Conservation (phyloP, 148 eudicot genomes). For the Polygonum maritimum region DNA sequence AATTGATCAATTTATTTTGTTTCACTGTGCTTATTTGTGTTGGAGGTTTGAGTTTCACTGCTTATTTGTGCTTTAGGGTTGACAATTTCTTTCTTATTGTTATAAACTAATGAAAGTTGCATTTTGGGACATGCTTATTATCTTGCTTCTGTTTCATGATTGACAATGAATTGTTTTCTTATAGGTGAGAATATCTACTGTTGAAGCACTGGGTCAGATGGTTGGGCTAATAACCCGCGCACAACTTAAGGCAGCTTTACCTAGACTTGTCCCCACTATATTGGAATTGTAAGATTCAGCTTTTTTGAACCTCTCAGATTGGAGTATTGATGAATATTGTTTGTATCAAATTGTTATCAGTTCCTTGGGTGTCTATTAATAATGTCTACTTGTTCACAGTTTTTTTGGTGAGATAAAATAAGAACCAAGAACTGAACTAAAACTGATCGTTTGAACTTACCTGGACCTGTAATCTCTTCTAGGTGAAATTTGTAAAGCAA, state of each 20-base stretch:
- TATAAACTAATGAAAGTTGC: background rate
- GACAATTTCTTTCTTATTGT: background rate
- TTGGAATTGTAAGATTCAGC: constrained; percentile 70
- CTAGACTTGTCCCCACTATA: constrained; percentile 85
- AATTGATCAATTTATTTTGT: background rate
- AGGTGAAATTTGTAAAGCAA: background rate
- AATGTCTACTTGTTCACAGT: background rate
- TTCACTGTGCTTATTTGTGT: background rate
- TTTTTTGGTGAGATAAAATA: background rate
- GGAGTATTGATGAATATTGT: background rate
- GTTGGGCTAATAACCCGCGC: constrained; percentile 75
- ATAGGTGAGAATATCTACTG: constrained; percentile 71
- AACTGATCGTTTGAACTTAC: background rate
- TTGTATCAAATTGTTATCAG: background rate
- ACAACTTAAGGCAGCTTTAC: constrained; percentile 75
- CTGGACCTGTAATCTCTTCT: background rate
- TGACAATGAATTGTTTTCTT: constrained; percentile 1
- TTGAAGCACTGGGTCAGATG: constrained; percentile 93
- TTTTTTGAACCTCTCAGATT: constrained; percentile 1
- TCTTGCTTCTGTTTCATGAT: background rate
- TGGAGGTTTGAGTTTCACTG: background rate
- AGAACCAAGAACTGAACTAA: background rate
- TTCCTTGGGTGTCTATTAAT: background rate
- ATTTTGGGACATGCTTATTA: background rate
- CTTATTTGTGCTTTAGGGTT: background rate